These are phyloP conservation scores for Antitrichia curtipendula DNA, from an alignment of 225 moss, liverwort and hornwort species.

Conservation along the genomic window DNA sequence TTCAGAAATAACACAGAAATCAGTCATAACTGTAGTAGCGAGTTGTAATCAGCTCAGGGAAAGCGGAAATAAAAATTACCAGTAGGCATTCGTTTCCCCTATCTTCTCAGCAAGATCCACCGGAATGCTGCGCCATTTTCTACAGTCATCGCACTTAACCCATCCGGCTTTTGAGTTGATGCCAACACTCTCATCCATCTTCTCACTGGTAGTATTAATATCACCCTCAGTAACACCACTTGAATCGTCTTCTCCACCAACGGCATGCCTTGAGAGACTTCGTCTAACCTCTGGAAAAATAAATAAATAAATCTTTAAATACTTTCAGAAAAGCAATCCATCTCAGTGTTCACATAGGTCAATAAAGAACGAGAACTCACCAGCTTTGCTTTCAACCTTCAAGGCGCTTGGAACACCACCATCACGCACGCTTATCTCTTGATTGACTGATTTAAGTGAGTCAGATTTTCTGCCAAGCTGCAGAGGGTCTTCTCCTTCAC, in stretches of 20 bases:
- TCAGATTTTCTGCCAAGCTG: slow-evolving; percentile 9
- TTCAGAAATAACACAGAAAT: neutral
- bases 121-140: slow-evolving; percentile 88
- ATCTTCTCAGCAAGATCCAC: slow-evolving; percentile 84
- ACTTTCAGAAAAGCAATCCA: neutral
- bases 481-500: slow-evolving; percentile 9
- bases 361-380: slow-evolving; percentile 1
- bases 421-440: slow-evolving; percentile 12
- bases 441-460: slow-evolving; percentile 26
- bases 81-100: slow-evolving; percentile 63
- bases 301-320: no score
- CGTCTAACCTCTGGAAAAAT: slow-evolving; percentile 9
- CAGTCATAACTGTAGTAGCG: neutral
- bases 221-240: slow-evolving; percentile 79
- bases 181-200: slow-evolving; percentile 39
- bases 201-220: slow-evolving; percentile 48
- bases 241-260: slow-evolving; percentile 66
- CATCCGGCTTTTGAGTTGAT: slow-evolving; percentile 59
- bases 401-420: neutral
- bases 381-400: slow-evolving; percentile 17
- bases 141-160: slow-evolving; percentile 86
- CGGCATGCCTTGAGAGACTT: slow-evolving; percentile 18
- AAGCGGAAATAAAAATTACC: slow-evolving; percentile 20
- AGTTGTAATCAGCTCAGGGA: neutral
- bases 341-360: neutral